phyloP scores from a whole-genome alignment of 495 filamentous ascomycete species.

The Delitschia confertaspora region DNA sequence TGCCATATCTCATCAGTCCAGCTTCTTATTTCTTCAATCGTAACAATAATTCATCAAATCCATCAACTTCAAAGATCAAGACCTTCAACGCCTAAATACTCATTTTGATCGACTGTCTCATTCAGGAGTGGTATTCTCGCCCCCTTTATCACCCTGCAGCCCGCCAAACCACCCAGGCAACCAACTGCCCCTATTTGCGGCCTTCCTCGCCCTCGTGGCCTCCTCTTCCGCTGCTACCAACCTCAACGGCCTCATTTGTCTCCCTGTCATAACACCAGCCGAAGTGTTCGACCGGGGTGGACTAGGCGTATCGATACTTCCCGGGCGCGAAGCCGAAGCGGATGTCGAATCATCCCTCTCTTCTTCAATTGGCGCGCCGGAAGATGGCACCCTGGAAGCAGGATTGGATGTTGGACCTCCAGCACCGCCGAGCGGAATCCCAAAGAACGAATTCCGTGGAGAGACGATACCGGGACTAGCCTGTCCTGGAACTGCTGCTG shows the following conservation, averaged over 20 bases:
- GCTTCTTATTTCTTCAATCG: too few relatives aligned
- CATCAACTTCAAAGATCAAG: too few relatives aligned
- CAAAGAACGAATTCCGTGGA: constrained; percentile 46
- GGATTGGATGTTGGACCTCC: constrained; percentile 27
- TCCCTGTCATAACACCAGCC: constrained; percentile 55
- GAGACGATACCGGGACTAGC: constrained; percentile 47
- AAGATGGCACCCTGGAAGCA: constrained; percentile 29
- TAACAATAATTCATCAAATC: too few relatives aligned
- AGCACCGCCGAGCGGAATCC: constrained; percentile 13
- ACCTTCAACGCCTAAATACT: too few relatives aligned
- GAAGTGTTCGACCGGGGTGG: constrained; percentile 22
- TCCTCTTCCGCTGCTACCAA: constrained; percentile 62
- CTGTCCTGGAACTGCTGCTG: constrained; percentile 47
- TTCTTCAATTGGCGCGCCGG: constrained; percentile 1
- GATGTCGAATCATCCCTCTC: constrained; percentile 11
- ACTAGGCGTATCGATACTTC: constrained; percentile 16
- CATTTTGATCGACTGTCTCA: too few relatives aligned
- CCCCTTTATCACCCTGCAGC: too few relatives aligned
- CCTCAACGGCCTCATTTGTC: constrained; percentile 73
- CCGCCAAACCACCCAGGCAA: constrained; percentile 46
- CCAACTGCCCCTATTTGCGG: constrained; percentile 54
- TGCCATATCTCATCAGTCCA: too few relatives aligned
- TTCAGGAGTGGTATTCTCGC: too few relatives aligned
- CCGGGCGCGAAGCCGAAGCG: constrained; percentile 1
- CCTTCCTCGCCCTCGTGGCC: constrained; percentile 40